phyloP scores from a whole-genome alignment of 495 filamentous ascomycete species.

The Xylaria nigripes region DNA sequence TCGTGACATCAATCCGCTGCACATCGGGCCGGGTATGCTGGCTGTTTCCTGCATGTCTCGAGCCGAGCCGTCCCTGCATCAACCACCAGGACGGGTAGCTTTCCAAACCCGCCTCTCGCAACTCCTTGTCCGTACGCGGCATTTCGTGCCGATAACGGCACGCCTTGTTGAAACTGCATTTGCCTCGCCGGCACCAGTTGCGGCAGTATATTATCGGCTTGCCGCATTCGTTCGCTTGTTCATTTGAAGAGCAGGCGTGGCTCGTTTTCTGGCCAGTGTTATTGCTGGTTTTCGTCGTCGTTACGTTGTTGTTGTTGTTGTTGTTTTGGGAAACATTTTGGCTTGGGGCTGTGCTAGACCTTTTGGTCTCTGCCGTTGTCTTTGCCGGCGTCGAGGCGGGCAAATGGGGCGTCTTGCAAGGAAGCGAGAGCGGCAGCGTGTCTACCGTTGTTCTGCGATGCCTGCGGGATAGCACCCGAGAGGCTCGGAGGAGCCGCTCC shows the following conservation, averaged over 20 bases:
- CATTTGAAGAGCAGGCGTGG: not conserved
- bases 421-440: too few species aligned
- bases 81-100: not conserved
- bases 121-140: not conserved
- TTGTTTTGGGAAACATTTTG: not conserved
- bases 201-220: not conserved
- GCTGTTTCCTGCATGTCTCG: not conserved
- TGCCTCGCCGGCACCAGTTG: not conserved
- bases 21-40: too few species aligned
- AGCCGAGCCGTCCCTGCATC: not conserved
- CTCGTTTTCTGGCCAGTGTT: too few species aligned
- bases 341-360: not conserved
- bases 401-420: too few species aligned
- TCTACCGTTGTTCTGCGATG: not conserved
- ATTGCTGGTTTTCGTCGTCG: not conserved
- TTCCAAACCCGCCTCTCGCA: not conserved
- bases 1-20: too few species aligned
- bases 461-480: not conserved
- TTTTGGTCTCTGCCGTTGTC: too few species aligned
- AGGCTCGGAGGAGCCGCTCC: not conserved
- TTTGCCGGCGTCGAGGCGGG: too few species aligned
- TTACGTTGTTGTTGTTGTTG: not conserved
- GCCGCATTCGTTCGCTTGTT: not conserved
- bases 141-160: not conserved
- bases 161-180: not conserved